Conservation (phyloP, 2,329 filamentous ascomycete species). For the Fulvia fulva region DNA sequence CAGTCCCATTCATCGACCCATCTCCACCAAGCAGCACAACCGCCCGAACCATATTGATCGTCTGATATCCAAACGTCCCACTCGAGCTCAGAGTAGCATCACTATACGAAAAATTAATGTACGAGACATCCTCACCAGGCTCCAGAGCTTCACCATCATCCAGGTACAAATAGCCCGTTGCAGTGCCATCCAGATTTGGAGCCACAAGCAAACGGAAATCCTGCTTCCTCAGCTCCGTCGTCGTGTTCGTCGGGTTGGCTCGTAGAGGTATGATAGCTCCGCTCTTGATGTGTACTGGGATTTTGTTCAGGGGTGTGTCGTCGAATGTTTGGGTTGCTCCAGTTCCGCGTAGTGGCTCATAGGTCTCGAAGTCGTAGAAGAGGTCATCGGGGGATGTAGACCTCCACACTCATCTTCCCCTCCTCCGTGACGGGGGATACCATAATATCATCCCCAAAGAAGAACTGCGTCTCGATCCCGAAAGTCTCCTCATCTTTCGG, state of each 20-base stretch:
- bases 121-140: constrained; percentile 53
- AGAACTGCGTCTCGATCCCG: constrained; percentile 53
- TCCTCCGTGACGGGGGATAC: constrained; percentile 55
- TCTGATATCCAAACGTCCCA: constrained; percentile 51
- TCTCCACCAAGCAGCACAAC: background rate
- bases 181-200: constrained; percentile 58
- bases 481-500: constrained; percentile 54
- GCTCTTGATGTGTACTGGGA: constrained; percentile 65
- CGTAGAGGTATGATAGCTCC: constrained; percentile 63
- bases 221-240: constrained; percentile 57
- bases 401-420: constrained; percentile 49
- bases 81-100: constrained; percentile 17
- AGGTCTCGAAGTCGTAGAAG: constrained; percentile 60
- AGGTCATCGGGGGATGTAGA: constrained; percentile 56
- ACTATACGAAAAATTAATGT: constrained; percentile 56
- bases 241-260: constrained; percentile 55
- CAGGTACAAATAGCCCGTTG: constrained; percentile 66
- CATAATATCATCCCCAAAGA: constrained; percentile 55
- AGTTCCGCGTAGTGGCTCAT: constrained; percentile 43
- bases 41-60: background rate
- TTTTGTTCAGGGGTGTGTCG: constrained; percentile 48
- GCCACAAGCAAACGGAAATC: constrained; percentile 70
- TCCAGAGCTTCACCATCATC: constrained; percentile 65
- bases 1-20: background rate
- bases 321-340: constrained; percentile 43